A percentile compares a stretch with the other conserved stretches of the same genome.
Conservation (phyloP, 2,329 filamentous ascomycete species). For the Diplodia corticola region DNA sequence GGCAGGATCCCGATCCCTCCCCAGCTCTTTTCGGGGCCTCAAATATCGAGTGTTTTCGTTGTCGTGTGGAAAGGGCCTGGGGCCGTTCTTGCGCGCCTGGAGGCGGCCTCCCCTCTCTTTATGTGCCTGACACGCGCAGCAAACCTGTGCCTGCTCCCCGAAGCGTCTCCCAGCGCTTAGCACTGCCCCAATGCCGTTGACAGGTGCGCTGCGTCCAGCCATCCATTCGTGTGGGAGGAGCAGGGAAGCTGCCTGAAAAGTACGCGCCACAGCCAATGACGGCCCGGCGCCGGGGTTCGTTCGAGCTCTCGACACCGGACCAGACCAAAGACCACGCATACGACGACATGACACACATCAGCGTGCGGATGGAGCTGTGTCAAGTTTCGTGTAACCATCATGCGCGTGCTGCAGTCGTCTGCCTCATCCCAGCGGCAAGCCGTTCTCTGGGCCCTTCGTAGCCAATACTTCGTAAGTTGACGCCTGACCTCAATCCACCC, state of each 20-base stretch:
- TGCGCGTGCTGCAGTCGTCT: conserved; percentile 22
- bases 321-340: conserved; percentile 11
- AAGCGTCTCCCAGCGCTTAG: conserved; percentile 20
- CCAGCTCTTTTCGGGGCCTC: conserved; percentile 10
- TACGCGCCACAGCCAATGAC: conserved; percentile 21
- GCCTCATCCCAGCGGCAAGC: conserved; percentile 21
- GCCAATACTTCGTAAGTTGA: conserved; percentile 20
- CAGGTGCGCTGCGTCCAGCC: not conserved
- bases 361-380: conserved; percentile 14
- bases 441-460: conserved; percentile 6
- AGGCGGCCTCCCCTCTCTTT: conserved; percentile 8
- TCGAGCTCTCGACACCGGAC: not conserved
- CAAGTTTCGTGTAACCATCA: conserved; percentile 24
- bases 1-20: conserved; percentile 27
- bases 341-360: conserved; percentile 19
- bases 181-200: not conserved
- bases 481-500: conserved; percentile 1
- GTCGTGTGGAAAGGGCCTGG: not conserved
- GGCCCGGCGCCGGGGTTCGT: conserved; percentile 9
- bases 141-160: not conserved
- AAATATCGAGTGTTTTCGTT: not conserved
- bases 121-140: conserved; percentile 11
- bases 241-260: conserved; percentile 21
- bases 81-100: not conserved
- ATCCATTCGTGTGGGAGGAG: conserved; percentile 2